Percentiles rank a stretch among this genome's conserved stretches.
These are phyloP conservation scores for Agrocybe pediades DNA, from an alignment of 768 basidiomycete genomes.

Conservation along the genomic window DNA sequence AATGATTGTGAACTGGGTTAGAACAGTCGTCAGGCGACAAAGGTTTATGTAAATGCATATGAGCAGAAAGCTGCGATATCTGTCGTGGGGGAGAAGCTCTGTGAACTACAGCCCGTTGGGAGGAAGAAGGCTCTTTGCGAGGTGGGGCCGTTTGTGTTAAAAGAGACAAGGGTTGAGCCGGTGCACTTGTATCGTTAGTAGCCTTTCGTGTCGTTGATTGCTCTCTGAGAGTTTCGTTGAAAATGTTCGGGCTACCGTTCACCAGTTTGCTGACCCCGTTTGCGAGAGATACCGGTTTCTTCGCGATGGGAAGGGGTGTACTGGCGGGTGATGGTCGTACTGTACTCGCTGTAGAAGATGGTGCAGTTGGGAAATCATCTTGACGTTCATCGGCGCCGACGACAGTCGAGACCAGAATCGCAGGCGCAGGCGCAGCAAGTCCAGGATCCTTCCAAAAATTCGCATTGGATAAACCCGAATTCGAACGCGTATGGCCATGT, in stretches of 20 bases:
- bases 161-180: conserved; percentile 47
- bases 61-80: conserved; percentile 41
- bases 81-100: conserved; percentile 42
- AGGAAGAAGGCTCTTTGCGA: conserved; percentile 26
- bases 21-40: conserved; percentile 27
- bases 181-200: conserved; percentile 12
- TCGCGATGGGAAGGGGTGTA: conserved; percentile 30
- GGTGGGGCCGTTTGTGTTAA: conserved; percentile 66
- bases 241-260: conserved; percentile 20
- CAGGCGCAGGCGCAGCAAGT: conserved; percentile 51
- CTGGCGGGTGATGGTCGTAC: conserved; percentile 43
- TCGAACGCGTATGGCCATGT: conserved; percentile 35
- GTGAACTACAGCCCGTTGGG: conserved; percentile 22
- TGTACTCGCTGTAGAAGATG: conserved; percentile 28
- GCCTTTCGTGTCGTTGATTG: conserved; percentile 14
- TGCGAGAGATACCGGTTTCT: conserved; percentile 24
- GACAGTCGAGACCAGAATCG: conserved; percentile 52
- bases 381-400: conserved; percentile 46
- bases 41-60: conserved; percentile 36
- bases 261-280: conserved; percentile 27
- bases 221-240: conserved; percentile 16
- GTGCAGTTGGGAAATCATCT: conserved; percentile 37
- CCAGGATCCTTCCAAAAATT: conserved; percentile 56
- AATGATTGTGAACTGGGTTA: conserved; percentile 23
- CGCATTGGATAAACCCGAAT: conserved; percentile 36